A percentile compares a stretch with the other conserved stretches of the same genome.
Evolutionary conservation across 148 eudicot species (phyloP).

Genomic region (Nepenthes mirabilis): DNA sequence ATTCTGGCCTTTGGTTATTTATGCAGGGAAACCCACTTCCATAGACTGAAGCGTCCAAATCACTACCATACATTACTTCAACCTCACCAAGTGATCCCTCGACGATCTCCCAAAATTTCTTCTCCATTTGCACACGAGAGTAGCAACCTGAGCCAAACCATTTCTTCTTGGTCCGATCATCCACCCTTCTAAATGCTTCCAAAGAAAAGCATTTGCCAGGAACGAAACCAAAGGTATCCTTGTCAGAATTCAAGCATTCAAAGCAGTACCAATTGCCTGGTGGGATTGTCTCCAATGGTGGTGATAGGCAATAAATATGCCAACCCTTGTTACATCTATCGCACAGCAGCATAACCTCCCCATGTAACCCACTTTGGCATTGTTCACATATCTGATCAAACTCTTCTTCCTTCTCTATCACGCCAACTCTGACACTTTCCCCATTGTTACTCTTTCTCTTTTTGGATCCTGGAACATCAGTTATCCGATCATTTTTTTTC

Average conservation of each 20-base stretch:
- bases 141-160: constrained; percentile 82
- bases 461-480: constrained; percentile 32
- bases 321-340: constrained; percentile 98
- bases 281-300: constrained; percentile 73
- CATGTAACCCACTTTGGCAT: constrained; percentile 93
- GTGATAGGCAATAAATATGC: constrained; percentile 91
- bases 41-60: constrained; percentile 80
- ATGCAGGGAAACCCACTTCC: constrained; percentile 96
- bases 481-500: constrained; percentile 28
- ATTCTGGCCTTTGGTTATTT: constrained; percentile 44
- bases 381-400: constrained; percentile 89
- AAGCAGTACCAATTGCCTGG: constrained; percentile 95
- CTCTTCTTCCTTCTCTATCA: constrained; percentile 35
- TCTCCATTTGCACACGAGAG: constrained; percentile 72
- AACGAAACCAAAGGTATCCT: constrained; percentile 91
- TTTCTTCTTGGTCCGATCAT: constrained; percentile 82
- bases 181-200: constrained; percentile 80
- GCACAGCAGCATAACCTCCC: constrained; percentile 91
- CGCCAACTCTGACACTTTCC: constrained; percentile 32
- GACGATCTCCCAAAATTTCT: constrained; percentile 98
- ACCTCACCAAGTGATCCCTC: constrained; percentile 88
- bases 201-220: constrained; percentile 69
- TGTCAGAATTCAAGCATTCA: constrained; percentile 85
- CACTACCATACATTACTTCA: constrained; percentile 98
- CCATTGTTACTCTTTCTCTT: constrained; percentile 56